phyloP scores from a whole-genome alignment of 2,329 filamentous ascomycete species.

The Immersiporthe knoxdaviesiana region DNA sequence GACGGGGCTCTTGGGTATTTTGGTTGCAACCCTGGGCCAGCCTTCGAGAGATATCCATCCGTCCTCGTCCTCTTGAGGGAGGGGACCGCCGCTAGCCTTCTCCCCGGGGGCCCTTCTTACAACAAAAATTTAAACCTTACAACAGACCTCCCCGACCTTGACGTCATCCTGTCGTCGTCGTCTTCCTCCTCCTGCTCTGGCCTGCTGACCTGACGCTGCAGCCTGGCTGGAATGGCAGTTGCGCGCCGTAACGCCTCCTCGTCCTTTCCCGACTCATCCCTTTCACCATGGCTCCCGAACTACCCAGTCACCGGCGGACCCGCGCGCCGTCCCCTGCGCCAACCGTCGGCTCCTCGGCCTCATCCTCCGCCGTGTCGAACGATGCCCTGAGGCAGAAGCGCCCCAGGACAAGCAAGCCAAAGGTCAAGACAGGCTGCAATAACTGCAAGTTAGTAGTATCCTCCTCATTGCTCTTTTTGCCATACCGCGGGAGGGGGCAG shows the following conservation, averaged over 20 bases:
- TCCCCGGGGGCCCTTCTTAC: background rate
- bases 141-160: background rate
- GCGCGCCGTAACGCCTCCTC: conserved; percentile 2
- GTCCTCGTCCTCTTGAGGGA: background rate
- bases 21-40: background rate
- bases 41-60: background rate
- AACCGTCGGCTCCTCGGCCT: conserved; percentile 20
- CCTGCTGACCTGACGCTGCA: background rate
- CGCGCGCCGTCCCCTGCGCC: conserved; percentile 23
- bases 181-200: background rate
- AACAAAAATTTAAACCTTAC: background rate
- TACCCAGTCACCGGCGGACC: conserved; percentile 15
- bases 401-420: conserved; percentile 58
- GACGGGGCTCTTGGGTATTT: background rate
- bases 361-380: conserved; percentile 34
- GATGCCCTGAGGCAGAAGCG: conserved; percentile 41
- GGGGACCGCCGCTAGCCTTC: background rate
- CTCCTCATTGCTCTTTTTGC: conserved; percentile 4
- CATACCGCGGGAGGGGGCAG: conserved; percentile 1
- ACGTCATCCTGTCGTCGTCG: background rate
- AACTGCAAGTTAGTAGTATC: conserved; percentile 69
- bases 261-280: conserved; percentile 8
- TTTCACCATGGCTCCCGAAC: conserved; percentile 23
- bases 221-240: conserved; percentile 25
- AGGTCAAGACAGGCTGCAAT: conserved; percentile 68